phyloP scores from a whole-genome alignment of 306 rosid genomes.

The Alnus rubra region DNA sequence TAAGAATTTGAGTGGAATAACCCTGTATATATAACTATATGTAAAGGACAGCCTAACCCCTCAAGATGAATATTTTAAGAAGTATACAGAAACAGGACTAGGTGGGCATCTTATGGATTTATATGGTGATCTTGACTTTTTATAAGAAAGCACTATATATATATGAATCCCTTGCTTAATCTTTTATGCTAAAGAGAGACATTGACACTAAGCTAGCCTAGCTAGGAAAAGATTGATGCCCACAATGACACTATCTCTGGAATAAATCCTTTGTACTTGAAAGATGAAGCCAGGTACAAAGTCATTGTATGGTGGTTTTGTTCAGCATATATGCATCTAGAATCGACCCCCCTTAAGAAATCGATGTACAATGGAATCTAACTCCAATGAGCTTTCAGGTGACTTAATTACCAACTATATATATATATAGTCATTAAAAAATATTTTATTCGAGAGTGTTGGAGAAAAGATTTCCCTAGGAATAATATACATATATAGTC shows the following conservation, averaged over 20 bases:
- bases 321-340: slow-evolving; percentile 13
- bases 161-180: slow-evolving; percentile 29
- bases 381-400: slow-evolving; percentile 16
- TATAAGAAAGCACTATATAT: slow-evolving; percentile 22
- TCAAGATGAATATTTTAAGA: not conserved
- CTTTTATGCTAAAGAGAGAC: slow-evolving; percentile 38
- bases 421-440: slow-evolving; percentile 8
- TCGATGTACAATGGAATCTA: slow-evolving; percentile 5
- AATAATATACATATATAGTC: not conserved
- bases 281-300: slow-evolving; percentile 25
- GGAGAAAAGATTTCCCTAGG: slow-evolving; percentile 1
- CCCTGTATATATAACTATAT: slow-evolving; percentile 4
- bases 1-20: slow-evolving; percentile 12
- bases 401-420: not conserved
- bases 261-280: slow-evolving; percentile 45
- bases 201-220: slow-evolving; percentile 27
- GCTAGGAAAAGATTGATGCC: slow-evolving; percentile 40
- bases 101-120: slow-evolving; percentile 42
- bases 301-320: slow-evolving; percentile 14
- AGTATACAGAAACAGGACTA: slow-evolving; percentile 17
- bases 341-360: slow-evolving; percentile 12
- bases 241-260: slow-evolving; percentile 22
- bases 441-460: not conserved
- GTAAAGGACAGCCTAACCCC: not conserved
- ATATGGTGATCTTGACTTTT: slow-evolving; percentile 31